Conservation (phyloP, 179 eudicot species). For the Spergularia azorica region DNA sequence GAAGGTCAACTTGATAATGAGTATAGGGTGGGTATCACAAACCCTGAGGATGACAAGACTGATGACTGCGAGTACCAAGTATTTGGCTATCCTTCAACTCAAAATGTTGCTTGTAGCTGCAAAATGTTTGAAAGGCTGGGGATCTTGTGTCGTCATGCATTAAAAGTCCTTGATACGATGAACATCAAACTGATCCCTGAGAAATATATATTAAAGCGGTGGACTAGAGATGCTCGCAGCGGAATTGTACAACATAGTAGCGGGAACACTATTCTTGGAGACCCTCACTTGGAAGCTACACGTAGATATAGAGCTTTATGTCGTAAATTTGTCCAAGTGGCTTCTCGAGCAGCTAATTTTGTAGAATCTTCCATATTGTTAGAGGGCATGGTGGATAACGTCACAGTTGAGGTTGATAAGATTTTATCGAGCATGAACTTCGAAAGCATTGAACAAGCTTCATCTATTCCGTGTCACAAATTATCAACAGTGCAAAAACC, state of each 20-base stretch:
- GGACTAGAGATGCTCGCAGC: neutral
- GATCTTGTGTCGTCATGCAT: neutral
- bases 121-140: neutral
- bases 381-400: neutral
- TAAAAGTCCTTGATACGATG: neutral
- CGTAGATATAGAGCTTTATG: slow-evolving; percentile 1
- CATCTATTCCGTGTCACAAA: neutral
- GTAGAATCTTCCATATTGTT: neutral
- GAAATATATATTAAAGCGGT: neutral
- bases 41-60: neutral
- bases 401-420: neutral
- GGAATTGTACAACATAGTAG: neutral
- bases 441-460: neutral
- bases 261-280: neutral
- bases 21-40: neutral
- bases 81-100: neutral
- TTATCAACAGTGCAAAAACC: neutral
- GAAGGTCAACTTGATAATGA: slow-evolving; percentile 2
- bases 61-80: neutral
- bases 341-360: neutral
- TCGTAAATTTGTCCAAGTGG: neutral
- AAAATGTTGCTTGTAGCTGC: neutral
- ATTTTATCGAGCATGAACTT: neutral
- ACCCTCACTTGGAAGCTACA: neutral
- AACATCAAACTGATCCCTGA: neutral